Base-by-base conservation (phyloP, 768 basidiomycete species). In the Calocybe gangraenosa region DNA sequence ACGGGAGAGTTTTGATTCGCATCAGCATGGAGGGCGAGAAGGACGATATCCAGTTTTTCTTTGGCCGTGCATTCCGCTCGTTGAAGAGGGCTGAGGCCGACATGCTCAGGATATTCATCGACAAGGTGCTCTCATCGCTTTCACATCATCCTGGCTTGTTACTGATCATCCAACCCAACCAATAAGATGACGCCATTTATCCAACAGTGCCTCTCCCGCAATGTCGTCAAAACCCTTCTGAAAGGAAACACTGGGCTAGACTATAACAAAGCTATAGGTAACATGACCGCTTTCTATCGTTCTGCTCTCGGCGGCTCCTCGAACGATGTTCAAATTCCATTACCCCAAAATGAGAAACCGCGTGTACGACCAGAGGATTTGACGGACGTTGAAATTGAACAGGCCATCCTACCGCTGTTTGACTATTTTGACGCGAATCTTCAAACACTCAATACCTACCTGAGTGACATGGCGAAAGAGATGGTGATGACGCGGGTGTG, bases 21-120 rank as follows among this genome's bases (percentile, higher is more conserved):
- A 78, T 98, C 47, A 94, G 92, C 59, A 96, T 98, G 93, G 96
- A 99, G 59, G 93, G 94, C 42, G 96, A 98, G 74, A 93, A 95
- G 66, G 93, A 96, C 56, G 96, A 99, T 61, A 90, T 92, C 7
- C 89, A 89, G 54, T 99, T 96, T 71, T 94, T 88, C 72, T 99
- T 98, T 58, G 96, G 96, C 20, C 78, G 93, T 23, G 95, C 86
- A 2, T 99, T 99, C 75, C 76, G 95, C 37, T 91, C 84, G 31
- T 63, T 99, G 54, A 97, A 97, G 66, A 73, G 93, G 23, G 90
- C 92, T 0, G 92, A 98, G 60, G 82, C 78, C 18, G 95, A 99
- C 58, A 97, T 99, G 95, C 79, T 93, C 42, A 76, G 94, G 9
- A 88, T 88, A 28, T 95, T 98, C 64, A 87, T 97, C 46, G 96